phyloP scores from a whole-genome alignment of 805 yeast species.

The Blastobotrys peoriensis region DNA sequence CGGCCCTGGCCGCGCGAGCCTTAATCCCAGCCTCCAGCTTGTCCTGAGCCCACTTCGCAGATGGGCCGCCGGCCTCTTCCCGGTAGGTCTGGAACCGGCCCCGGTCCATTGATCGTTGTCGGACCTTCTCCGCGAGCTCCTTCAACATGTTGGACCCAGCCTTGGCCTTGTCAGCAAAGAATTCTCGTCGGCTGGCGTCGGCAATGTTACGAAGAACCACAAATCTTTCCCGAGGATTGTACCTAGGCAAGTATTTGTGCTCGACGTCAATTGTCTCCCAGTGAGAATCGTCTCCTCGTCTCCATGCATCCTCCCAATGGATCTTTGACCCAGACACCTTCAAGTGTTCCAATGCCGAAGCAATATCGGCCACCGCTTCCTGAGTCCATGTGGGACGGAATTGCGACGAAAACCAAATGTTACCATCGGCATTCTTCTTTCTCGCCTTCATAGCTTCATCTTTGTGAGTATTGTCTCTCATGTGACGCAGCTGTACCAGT shows the following conservation, averaged over 20 bases:
- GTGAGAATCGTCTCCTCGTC: slow-evolving; percentile 70
- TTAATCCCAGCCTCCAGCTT: slow-evolving; percentile 2
- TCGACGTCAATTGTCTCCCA: slow-evolving; percentile 44
- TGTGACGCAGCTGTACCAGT: slow-evolving; percentile 63
- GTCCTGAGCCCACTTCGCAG: slow-evolving; percentile 3
- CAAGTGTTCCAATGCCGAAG: slow-evolving; percentile 49
- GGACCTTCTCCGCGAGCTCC: neutral
- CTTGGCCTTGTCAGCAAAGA: slow-evolving; percentile 1
- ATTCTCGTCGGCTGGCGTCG: slow-evolving; percentile 1
- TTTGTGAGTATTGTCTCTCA: slow-evolving; percentile 58
- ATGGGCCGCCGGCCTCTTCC: slow-evolving; percentile 9
- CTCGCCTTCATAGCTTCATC: slow-evolving; percentile 61
- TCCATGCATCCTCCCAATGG: slow-evolving; percentile 83
- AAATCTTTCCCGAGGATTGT: slow-evolving; percentile 20
- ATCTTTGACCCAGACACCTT: slow-evolving; percentile 38
- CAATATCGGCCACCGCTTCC: slow-evolving; percentile 84
- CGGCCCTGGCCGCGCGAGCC: neutral
- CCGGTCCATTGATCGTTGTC: neutral
- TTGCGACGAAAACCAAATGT: slow-evolving; percentile 81
- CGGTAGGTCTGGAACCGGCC: neutral
- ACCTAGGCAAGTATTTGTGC: slow-evolving; percentile 19
- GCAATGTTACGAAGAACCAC: slow-evolving; percentile 19
- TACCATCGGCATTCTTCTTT: slow-evolving; percentile 66
- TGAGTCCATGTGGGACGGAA: slow-evolving; percentile 86
- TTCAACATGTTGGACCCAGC: neutral